Evolutionary conservation across 805 yeast species (phyloP).

Genomic region (Kuraishia hungarica): DNA sequence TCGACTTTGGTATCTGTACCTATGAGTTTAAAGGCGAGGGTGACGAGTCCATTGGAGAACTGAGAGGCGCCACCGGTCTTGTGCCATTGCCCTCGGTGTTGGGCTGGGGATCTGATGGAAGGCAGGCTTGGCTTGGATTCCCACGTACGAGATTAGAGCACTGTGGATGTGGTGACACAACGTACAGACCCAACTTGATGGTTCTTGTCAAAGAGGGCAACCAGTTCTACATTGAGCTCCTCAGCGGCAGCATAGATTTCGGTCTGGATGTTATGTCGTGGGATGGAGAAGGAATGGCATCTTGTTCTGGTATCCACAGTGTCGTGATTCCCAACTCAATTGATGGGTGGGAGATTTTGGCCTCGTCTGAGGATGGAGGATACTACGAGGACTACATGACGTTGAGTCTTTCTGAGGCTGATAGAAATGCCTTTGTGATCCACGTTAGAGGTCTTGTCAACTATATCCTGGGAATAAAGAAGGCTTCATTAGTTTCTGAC

Average conservation of each 20-base stretch:
- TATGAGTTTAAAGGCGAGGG: constrained; percentile 5
- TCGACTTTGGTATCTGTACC: constrained; percentile 7
- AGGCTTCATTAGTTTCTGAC: neutral
- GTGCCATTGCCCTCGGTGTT: constrained; percentile 8
- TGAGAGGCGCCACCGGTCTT: constrained; percentile 6
- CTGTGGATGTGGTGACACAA: constrained; percentile 30
- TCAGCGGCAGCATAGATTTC: constrained; percentile 25
- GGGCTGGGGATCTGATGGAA: neutral
- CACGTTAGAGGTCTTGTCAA: constrained; percentile 25
- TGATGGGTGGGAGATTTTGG: constrained; percentile 27
- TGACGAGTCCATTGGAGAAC: neutral
- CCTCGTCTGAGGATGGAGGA: neutral
- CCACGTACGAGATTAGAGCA: constrained; percentile 28
- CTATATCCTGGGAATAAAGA: constrained; percentile 3
- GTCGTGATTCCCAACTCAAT: constrained; percentile 23
- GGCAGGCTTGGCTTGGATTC: constrained; percentile 29
- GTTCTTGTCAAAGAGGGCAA: constrained; percentile 11
- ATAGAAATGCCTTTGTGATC: constrained; percentile 24
- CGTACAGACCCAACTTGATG: constrained; percentile 30
- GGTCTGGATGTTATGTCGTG: constrained; percentile 22
- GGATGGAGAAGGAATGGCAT: constrained; percentile 33
- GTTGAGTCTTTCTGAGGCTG: constrained; percentile 27
- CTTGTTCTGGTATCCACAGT: constrained; percentile 20
- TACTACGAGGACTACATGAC: constrained; percentile 25
- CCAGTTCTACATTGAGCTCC: constrained; percentile 20